phyloP scores from a whole-genome alignment of 2,329 filamentous ascomycete genomes.

The Tolypocladium album region DNA sequence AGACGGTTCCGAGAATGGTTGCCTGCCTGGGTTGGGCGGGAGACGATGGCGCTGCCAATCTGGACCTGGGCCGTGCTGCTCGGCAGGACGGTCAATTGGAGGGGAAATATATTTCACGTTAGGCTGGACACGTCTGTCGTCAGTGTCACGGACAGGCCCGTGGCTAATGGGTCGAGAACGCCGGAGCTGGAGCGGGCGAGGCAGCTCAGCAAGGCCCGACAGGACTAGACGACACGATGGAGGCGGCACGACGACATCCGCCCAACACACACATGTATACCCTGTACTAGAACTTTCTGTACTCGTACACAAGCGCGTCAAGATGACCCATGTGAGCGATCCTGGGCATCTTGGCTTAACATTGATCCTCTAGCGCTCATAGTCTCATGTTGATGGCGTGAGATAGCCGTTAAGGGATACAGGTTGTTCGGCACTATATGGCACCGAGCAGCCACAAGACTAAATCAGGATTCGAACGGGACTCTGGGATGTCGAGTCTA shows the following conservation, averaged over 20 bases:
- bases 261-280: background rate
- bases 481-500: background rate
- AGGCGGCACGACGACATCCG: background rate
- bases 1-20: constrained; percentile 63
- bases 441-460: background rate
- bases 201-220: constrained; percentile 13
- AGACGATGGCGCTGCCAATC: constrained; percentile 73
- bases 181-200: constrained; percentile 11
- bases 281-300: background rate
- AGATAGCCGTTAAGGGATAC: background rate
- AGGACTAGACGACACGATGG: constrained; percentile 7
- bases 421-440: background rate
- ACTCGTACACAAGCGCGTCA: background rate
- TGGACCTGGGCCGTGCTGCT: constrained; percentile 86
- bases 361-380: background rate
- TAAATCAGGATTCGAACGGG: background rate
- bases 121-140: constrained; percentile 73
- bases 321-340: background rate
- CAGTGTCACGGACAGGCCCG: constrained; percentile 14
- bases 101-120: constrained; percentile 73
- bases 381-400: background rate
- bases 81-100: constrained; percentile 81
- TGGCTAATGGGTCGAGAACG: constrained; percentile 4
- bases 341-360: background rate
- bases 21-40: constrained; percentile 73